These are phyloP conservation scores for Aureobasidium leucospermi DNA, from an alignment of 2,329 filamentous ascomycete genomes.

Conservation along the genomic window DNA sequence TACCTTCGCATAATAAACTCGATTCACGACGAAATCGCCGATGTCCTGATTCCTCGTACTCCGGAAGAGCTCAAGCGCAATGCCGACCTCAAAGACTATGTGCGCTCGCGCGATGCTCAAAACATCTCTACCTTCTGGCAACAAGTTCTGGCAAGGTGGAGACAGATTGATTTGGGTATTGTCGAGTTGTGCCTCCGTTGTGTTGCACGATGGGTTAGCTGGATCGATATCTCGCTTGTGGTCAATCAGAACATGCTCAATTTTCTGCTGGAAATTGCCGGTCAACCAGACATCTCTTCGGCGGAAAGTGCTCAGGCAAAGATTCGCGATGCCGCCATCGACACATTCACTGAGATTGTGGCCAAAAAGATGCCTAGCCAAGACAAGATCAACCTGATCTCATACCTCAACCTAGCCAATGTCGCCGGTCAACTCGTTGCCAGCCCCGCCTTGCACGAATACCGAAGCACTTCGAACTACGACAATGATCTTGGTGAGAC, in stretches of 20 bases:
- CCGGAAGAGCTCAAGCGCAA: constrained; percentile 76
- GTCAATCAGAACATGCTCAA: constrained; percentile 84
- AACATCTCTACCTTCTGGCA: constrained; percentile 89
- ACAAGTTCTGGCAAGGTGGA: constrained; percentile 75
- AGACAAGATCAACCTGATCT: constrained; percentile 91
- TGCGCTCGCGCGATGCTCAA: constrained; percentile 77
- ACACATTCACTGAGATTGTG: constrained; percentile 91
- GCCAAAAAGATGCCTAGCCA: constrained; percentile 94
- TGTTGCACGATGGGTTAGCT: constrained; percentile 96
- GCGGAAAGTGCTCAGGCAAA: constrained; percentile 57
- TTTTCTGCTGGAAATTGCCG: constrained; percentile 77
- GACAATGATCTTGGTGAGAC: constrained; percentile 93
- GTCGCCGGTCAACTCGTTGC: constrained; percentile 80
- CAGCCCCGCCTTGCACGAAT: constrained; percentile 72
- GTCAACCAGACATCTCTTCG: constrained; percentile 55
- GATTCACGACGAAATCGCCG: constrained; percentile 95
- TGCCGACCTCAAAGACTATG: constrained; percentile 81
- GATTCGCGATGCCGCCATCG: constrained; percentile 83
- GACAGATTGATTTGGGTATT: constrained; percentile 57
- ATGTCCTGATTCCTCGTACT: constrained; percentile 75
- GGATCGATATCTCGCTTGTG: constrained; percentile 92
- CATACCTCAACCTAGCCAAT: constrained; percentile 77
- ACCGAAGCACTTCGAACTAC: constrained; percentile 75
- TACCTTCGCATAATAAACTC: constrained; percentile 84
- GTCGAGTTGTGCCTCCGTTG: constrained; percentile 84